Base-by-base conservation (phyloP, 441 rosid species). In the Mallotus japonicus region DNA sequence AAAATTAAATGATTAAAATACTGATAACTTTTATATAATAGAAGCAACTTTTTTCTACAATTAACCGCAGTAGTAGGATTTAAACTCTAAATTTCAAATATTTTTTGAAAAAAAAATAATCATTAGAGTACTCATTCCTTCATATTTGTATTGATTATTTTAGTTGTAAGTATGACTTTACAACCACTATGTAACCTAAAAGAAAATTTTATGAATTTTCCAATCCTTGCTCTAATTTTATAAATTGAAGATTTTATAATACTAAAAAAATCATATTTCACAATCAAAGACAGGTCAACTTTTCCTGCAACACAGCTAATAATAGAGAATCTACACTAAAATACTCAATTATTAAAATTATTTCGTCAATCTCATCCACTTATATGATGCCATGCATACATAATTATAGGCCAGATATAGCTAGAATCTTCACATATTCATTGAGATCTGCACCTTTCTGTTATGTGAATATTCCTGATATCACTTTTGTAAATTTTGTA, bases 211-310 rank as follows among this genome's bases (percentile, higher is more conserved):
- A 24, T 24, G 2, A 24, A 24, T 24, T 24, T 24, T 24, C 28
- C 3, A 34, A 34, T 34, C 40, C 40, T 34, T 34, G 40, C 40
- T 34, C 0, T 34, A 34, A 34, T 34, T 2, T 34, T 4, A 44
- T 15, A 63, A 63, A 5, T 42, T 63, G 67, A 19, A 40, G 8
- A 40, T 0, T 61, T 34, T 32, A 8, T 61, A 6, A 34, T 13
- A 0, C 11, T 34, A 17, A 15, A 34, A 34, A 34, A 34, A 60
- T 61, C 20, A 4, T 20, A 22, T 22, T 24, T 65, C 47, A 20
- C 46, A 20, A 65, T 65, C 54, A 65, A 65, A 49, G 28, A 46
- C n/a, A 47, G 37, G 69, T 49, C 11, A 65, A 47, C 40, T 65
- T 47, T 47, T 16, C 19, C 55, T 20, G 32, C 20, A 55, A 34